phyloP scores from a whole-genome alignment of 2,329 filamentous ascomycete species.

The Verticillium tricorpus region DNA sequence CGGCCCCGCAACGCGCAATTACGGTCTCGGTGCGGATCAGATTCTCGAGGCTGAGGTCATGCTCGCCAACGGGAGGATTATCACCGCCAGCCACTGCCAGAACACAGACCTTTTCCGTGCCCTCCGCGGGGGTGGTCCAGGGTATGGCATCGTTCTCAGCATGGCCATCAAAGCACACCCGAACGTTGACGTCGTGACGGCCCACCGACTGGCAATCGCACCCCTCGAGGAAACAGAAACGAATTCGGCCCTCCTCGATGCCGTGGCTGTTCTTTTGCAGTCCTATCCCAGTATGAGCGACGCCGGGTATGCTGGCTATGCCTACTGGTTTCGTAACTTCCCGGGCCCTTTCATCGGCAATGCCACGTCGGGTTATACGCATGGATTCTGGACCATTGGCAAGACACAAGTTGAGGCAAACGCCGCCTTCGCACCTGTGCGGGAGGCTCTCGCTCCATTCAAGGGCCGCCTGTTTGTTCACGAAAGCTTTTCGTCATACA shows the following conservation, averaged over 20 bases:
- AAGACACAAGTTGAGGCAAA: constrained; percentile 18
- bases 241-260: constrained; percentile 20
- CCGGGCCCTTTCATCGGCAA: constrained; percentile 17
- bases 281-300: constrained; percentile 24
- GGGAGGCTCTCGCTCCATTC: constrained; percentile 12
- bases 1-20: constrained; percentile 28
- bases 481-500: constrained; percentile 17
- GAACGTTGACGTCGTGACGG: constrained; percentile 16
- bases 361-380: constrained; percentile 20
- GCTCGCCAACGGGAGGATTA: constrained; percentile 26
- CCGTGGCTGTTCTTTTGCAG: constrained; percentile 22
- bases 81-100: constrained; percentile 27
- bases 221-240: constrained; percentile 15
- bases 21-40: constrained; percentile 39
- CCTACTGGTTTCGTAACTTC: constrained; percentile 21
- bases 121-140: constrained; percentile 32
- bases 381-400: constrained; percentile 22
- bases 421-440: constrained; percentile 13
- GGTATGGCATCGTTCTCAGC: constrained; percentile 30
- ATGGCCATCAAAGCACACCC: constrained; percentile 33
- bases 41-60: constrained; percentile 36
- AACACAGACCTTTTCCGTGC: constrained; percentile 32
- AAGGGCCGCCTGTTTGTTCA: constrained; percentile 16
- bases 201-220: constrained; percentile 17
- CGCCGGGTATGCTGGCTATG: constrained; percentile 23